Base-by-base conservation (phyloP, 805 yeast genomes). In the Kodamaea restingae region DNA sequence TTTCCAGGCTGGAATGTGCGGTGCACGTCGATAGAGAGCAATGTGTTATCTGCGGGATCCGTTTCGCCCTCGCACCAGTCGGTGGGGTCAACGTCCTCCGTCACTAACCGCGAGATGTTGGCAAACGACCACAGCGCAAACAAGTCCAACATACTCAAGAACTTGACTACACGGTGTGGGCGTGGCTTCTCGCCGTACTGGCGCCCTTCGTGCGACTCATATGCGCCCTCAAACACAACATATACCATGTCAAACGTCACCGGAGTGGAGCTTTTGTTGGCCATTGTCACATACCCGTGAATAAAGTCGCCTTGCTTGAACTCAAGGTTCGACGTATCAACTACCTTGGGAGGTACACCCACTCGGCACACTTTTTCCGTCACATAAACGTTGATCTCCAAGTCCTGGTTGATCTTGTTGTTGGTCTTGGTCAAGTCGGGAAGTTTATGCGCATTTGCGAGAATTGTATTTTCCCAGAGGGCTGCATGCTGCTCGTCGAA, bases 71-170 rank as follows among this genome's bases (percentile, higher is more conserved):
- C 65, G 47, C 74, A 68, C 74, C 74, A 68, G 53, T 52, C 48
- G 52, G 49, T 55, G 3, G 61, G 59, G 29, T 60, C 56, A 3
- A 60, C 51, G 32, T 56, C 53, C 34, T 61, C 59, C 17, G 60
- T 58, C 17, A 45, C 54, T n/a, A 56, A 44, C 3, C 73, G 54
- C 42, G 65, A 69, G 20, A 68, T 68, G 41, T 67, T 65, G 20
- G 72, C 70, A 42, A 58, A 68, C 4, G 69, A 54, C 74, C 73
- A 69, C 12, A 65, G 59, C 6, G 74, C 74, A 54, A 62, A 66
- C 18, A 67, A 51, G 42, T 68, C 74, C 18, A 64, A 51, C 73
- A 67, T 68, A 45, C 64, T 68, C 37, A 67, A 49, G 42, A 67
- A 66, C 46, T 65, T 66, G 46, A 54, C 60, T n/a, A 62, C 63